Evolutionary conservation across 306 rosid genomes (phyloP).

Genomic region (Ochetophila trinervis): DNA sequence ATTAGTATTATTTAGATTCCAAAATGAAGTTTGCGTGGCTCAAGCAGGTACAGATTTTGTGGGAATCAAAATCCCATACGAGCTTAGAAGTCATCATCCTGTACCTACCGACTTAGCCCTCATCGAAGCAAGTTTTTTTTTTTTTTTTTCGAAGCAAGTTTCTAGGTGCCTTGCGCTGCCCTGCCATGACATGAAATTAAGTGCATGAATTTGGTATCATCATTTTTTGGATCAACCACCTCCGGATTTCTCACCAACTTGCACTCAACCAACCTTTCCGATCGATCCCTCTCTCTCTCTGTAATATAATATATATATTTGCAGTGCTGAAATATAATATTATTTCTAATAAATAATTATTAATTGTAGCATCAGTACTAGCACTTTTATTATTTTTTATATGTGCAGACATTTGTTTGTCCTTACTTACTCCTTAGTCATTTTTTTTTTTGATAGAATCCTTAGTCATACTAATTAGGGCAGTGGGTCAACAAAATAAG

Average conservation of each 20-base stretch:
- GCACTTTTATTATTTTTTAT: too few species aligned
- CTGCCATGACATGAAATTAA: not conserved
- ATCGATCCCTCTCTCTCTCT: too few species aligned
- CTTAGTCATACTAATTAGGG: constrained; percentile 12
- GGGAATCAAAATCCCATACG: not conserved
- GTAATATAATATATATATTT: not conserved
- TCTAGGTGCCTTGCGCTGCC: not conserved
- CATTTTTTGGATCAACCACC: constrained; percentile 21
- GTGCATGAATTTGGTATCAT: constrained; percentile 32
- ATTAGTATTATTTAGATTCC: too few species aligned
- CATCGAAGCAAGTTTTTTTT: not conserved
- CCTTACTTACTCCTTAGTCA: too few species aligned
- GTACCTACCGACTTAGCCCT: constrained; percentile 21
- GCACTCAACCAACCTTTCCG: constrained; percentile 21
- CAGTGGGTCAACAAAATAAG: not conserved
- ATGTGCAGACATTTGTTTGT: not conserved
- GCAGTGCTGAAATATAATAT: not conserved
- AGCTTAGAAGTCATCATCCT: constrained; percentile 18
- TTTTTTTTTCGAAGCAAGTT: not conserved
- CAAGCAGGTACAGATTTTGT: not conserved
- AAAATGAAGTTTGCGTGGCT: not conserved
- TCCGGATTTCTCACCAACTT: constrained; percentile 19
- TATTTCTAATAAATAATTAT: not conserved
- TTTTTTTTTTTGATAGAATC: too few species aligned
- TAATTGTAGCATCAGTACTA: too few species aligned